phyloP scores from a whole-genome alignment of 495 filamentous ascomycete genomes.

The Hypoxylon subgilvum region DNA sequence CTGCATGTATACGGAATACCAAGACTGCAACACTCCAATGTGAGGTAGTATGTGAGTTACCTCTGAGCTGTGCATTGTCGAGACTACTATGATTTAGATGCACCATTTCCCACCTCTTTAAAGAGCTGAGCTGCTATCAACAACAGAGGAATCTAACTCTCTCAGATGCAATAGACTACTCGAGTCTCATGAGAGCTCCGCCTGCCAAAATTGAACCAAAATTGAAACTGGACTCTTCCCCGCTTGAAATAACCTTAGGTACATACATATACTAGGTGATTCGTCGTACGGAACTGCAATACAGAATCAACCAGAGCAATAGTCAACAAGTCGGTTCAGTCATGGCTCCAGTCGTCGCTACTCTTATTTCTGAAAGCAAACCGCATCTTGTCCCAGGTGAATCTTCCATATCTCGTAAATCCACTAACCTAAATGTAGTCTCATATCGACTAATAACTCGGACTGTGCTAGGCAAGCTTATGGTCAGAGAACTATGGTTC shows the following conservation, averaged over 20 bases:
- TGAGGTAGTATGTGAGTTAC: too few species aligned
- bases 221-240: constrained; percentile 17
- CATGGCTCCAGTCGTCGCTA: constrained; percentile 39
- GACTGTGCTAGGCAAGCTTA: constrained; percentile 67
- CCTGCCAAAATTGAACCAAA: not conserved
- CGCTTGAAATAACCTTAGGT: too few species aligned
- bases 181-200: too few species aligned
- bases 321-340: not conserved
- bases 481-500: constrained; percentile 81
- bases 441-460: constrained; percentile 6
- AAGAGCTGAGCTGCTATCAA: too few species aligned
- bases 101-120: too few species aligned
- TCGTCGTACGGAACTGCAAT: too few species aligned
- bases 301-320: too few species aligned
- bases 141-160: too few species aligned
- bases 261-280: too few species aligned
- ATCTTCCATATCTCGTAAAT: not conserved
- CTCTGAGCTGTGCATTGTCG: not conserved
- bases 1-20: too few species aligned
- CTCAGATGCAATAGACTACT: not conserved
- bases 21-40: too few species aligned
- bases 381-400: constrained; percentile 45
- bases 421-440: not conserved
- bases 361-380: constrained; percentile 37
- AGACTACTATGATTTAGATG: too few species aligned